A percentile compares a stretch with the other conserved stretches of the same genome.
These are phyloP conservation scores for Fonsecaea nubica DNA, from an alignment of 2,329 filamentous ascomycete genomes.

Conservation along the genomic window DNA sequence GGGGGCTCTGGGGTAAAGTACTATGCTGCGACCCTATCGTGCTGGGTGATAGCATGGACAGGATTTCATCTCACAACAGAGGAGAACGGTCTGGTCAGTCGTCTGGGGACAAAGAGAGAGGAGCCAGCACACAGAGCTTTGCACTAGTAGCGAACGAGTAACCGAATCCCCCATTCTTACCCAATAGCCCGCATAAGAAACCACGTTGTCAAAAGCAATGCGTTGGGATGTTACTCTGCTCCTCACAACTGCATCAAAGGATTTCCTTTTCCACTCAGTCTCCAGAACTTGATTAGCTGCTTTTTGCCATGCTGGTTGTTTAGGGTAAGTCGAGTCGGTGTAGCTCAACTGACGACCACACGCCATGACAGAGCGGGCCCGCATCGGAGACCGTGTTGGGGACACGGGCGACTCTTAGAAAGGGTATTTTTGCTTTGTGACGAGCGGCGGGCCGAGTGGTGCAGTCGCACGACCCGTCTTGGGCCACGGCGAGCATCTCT, in stretches of 20 bases:
- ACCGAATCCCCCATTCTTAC: neutral
- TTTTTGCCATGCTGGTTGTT: neutral
- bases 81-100: neutral
- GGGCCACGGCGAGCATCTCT: neutral
- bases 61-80: neutral
- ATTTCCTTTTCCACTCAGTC: neutral
- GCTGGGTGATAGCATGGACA: neutral
- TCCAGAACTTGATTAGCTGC: neutral
- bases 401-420: neutral
- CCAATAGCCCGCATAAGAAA: neutral
- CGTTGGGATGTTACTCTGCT: neutral
- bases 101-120: neutral
- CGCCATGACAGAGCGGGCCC: neutral
- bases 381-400: neutral
- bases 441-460: neutral
- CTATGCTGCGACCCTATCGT: conserved; percentile 8
- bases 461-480: conserved; percentile 4
- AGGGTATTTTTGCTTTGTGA: conserved; percentile 1
- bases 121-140: neutral
- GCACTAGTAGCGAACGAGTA: conserved; percentile 6
- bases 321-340: neutral
- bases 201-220: conserved; percentile 1
- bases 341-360: neutral
- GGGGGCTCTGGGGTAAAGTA: conserved; percentile 4
- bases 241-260: neutral